Evolutionary conservation across 345 rosid species (phyloP).

Genomic region (Corymbia maculata): DNA sequence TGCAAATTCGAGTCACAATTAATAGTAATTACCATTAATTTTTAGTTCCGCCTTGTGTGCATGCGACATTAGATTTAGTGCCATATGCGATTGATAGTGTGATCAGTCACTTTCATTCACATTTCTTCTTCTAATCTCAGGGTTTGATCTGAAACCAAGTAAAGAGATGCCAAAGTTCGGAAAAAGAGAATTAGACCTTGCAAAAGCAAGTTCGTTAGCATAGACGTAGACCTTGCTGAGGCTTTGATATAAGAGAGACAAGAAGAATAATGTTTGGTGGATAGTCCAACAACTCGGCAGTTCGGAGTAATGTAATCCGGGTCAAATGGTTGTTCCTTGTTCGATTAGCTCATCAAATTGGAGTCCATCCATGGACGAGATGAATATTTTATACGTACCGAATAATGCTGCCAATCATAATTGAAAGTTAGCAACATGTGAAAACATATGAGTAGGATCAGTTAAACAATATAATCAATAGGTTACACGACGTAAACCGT

Average conservation of each 20-base stretch:
- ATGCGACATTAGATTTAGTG: not conserved
- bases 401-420: not conserved
- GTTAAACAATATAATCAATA: not conserved
- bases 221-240: not conserved
- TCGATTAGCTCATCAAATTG: not conserved
- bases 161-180: not conserved
- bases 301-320: not conserved
- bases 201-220: not conserved
- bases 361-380: not conserved
- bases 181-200: not conserved
- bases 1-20: not conserved
- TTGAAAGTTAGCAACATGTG: not conserved
- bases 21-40: not conserved
- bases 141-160: slow-evolving; percentile 7
- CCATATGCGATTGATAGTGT: not conserved
- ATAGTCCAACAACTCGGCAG: slow-evolving; percentile 10
- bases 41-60: not conserved
- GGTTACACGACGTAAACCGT: not conserved
- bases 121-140: not conserved
- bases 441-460: not conserved
- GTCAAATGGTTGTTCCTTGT: not conserved
- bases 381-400: not conserved
- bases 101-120: not conserved
- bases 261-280: slow-evolving; percentile 5
- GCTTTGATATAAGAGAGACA: not conserved